These are phyloP conservation scores for Solanum virginianum DNA, from an alignment of 257 asterid species.

Conservation along the genomic window DNA sequence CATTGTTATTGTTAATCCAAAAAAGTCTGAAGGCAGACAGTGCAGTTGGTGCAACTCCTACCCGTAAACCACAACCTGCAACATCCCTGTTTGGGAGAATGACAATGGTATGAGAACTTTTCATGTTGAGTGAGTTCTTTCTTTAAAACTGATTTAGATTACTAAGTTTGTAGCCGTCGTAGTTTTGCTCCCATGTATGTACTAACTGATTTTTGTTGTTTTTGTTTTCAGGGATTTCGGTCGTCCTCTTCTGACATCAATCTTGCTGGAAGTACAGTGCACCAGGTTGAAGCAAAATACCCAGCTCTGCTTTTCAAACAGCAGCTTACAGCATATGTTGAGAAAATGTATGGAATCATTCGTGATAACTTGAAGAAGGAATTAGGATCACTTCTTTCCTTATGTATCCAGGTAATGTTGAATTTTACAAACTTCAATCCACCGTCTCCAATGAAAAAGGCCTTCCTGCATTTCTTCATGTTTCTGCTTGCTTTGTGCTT, in stretches of 20 bases:
- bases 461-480: neutral
- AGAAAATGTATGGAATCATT: constrained; percentile 92
- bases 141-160: neutral
- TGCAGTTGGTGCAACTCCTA: constrained; percentile 52
- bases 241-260: constrained; percentile 69
- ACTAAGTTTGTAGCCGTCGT: neutral
- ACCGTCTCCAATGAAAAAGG: neutral
- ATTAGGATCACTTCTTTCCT: constrained; percentile 56
- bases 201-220: neutral
- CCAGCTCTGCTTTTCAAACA: constrained; percentile 97
- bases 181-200: neutral
- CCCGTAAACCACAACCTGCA: constrained; percentile 53
- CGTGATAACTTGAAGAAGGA: constrained; percentile 91
- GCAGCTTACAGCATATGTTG: constrained; percentile 96
- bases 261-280: constrained; percentile 59
- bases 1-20: constrained; percentile 78
- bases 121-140: neutral
- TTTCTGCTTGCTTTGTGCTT: neutral
- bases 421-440: neutral
- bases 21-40: constrained; percentile 69
- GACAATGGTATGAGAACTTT: constrained; percentile 62
- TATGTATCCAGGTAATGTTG: constrained; percentile 72
- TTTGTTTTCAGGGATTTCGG: constrained; percentile 63
- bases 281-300: constrained; percentile 86
- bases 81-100: constrained; percentile 94